Conservation (phyloP, 2,329 filamentous ascomycete genomes). For the Paraphaeosphaeria minitans region DNA sequence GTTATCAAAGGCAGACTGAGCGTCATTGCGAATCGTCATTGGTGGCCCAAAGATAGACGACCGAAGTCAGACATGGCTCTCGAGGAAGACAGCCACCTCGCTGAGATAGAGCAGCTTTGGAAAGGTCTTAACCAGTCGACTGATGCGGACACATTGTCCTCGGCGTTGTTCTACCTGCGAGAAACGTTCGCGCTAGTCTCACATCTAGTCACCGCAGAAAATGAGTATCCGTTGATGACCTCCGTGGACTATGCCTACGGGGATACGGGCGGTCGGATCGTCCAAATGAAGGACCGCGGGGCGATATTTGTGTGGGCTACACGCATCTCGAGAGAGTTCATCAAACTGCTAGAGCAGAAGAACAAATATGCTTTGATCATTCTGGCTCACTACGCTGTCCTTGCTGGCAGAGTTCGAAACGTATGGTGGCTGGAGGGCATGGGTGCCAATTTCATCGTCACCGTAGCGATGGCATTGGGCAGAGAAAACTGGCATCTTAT, state of each 20-base stretch:
- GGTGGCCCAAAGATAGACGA: conserved; percentile 37
- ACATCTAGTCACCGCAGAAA: conserved; percentile 32
- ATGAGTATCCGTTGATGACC: conserved; percentile 28
- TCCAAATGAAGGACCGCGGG: conserved; percentile 37
- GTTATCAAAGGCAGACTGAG: conserved; percentile 35
- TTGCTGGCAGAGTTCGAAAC: conserved; percentile 40
- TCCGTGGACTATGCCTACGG: conserved; percentile 38
- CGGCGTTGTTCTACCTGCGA: conserved; percentile 34
- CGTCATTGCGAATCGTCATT: conserved; percentile 34
- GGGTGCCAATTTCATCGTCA: conserved; percentile 38
- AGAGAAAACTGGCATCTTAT: conserved; percentile 37
- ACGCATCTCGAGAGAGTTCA: conserved; percentile 35
- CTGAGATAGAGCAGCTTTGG: conserved; percentile 35
- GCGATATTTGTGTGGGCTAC: conserved; percentile 42
- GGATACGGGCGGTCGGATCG: conserved; percentile 28
- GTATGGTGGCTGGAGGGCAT: conserved; percentile 46
- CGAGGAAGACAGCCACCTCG: conserved; percentile 35
- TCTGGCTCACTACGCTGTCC: conserved; percentile 46
- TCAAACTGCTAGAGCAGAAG: conserved; percentile 35
- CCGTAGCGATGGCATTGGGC: conserved; percentile 41
- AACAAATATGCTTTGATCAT: conserved; percentile 44
- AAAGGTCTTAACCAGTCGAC: conserved; percentile 8
- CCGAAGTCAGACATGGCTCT: conserved; percentile 33
- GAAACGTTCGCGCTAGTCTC: conserved; percentile 39
- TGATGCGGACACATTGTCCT: conserved; percentile 23